Percentiles rank a stretch among this genome's conserved stretches.
These are phyloP conservation scores for Alternaria viburni DNA, from an alignment of 2,329 filamentous ascomycete genomes.

Conservation along the genomic window DNA sequence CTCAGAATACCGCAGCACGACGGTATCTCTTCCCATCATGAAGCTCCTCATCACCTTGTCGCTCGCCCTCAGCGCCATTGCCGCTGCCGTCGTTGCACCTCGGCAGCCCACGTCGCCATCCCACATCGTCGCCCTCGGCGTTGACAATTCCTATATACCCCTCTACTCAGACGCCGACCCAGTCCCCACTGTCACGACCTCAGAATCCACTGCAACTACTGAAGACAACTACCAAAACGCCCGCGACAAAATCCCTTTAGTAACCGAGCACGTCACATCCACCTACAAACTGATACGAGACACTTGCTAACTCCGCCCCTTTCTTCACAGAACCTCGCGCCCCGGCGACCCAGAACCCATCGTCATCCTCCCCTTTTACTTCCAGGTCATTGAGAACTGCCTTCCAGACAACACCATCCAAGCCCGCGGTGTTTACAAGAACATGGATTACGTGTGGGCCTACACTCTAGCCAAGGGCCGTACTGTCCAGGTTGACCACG, in stretches of 20 bases:
- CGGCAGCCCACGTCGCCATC: not conserved
- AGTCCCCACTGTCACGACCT: not conserved
- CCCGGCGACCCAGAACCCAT: conserved; percentile 1
- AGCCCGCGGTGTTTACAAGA: not conserved
- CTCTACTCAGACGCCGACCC: not conserved
- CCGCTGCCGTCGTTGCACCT: not conserved
- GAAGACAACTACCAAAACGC: not conserved
- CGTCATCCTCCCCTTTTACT: conserved; percentile 24
- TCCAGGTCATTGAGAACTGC: conserved; percentile 14
- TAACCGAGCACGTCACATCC: not conserved
- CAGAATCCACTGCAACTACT: not conserved
- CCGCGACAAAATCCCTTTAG: not conserved
- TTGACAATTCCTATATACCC: not conserved
- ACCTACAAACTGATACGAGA: not conserved
- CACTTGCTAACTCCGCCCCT: not conserved
- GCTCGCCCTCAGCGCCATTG: not conserved
- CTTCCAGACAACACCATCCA: not conserved
- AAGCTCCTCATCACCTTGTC: not conserved
- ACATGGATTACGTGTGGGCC: not conserved
- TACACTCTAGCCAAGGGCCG: not conserved
- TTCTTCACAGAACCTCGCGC: not conserved
- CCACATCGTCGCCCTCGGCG: not conserved
- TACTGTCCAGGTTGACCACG: not conserved
- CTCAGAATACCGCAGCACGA: rapidly evolving
- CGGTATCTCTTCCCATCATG: not conserved